Base-by-base conservation (phyloP, 148 eudicot genomes). In the Fagopyrum homotropicum region DNA sequence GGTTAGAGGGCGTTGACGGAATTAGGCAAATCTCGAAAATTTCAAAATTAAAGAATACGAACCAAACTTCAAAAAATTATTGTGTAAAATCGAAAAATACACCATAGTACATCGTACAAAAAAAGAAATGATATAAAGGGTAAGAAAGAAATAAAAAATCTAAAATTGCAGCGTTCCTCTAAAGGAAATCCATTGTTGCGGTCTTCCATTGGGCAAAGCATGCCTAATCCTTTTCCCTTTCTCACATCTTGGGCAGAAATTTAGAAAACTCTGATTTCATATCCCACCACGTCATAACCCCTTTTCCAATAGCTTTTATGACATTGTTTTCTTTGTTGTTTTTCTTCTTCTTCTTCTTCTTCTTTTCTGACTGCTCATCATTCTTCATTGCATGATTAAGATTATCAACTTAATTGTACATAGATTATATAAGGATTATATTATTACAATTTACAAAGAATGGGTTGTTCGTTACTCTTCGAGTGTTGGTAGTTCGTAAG, bases 191-290 rank as follows among this genome's bases (percentile, higher is more conserved):
- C 44, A 63, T 3, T 10, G 29, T 63, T 2, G 16, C n/a, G 11
- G 44, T 11, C 69, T 63, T 63, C 69, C 45, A 29, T 26, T 63
- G 4, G 68, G 68, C 45, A 35, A 29, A 63, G 16, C 69, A 63
- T 26, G 69, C 66, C 66, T 26, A 22, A 14, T 60, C 22, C 40
- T 60, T 60, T 22, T 7, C 12, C 19, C 40, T 19, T 4, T 0
- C 9, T 26, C 68, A 63, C 69, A 63, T 30, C 11, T 63, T 29
- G 69, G 69, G 69, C 69, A 63, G 11, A 63, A 29, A 63, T 63
- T 61, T 61, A 61, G 44, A 29, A 30, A 61, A 30, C 69, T 61
- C 68, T 61, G 68, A 61, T 61, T 61, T 61, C 68, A 61, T 61
- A 61, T 61, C 68, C 68, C 44, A 61, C 68, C 68, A 61, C 69